Conservation (phyloP, 78 protist species). For the Dictyostelium citrinum region DNA sequence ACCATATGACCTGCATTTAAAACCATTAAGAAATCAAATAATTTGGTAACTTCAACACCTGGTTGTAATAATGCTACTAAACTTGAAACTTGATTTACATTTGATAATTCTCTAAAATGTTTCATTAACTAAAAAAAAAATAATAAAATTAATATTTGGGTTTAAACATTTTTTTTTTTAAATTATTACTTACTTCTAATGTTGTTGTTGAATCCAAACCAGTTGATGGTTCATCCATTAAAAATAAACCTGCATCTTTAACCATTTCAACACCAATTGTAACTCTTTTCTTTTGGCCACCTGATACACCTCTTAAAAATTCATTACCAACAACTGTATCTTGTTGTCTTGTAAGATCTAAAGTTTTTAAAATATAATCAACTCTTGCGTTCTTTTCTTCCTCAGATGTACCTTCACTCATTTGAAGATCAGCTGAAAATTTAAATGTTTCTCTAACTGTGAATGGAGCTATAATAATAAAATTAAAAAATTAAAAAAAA, state of each 20-base stretch:
- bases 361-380: constrained; percentile 29
- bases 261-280: constrained; percentile 80
- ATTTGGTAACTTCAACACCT: constrained; percentile 57
- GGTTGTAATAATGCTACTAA: constrained; percentile 69
- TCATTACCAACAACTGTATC: constrained; percentile 77
- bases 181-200: constrained; percentile 27
- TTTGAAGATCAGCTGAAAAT: constrained; percentile 58
- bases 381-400: constrained; percentile 58
- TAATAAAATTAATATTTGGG: neutral
- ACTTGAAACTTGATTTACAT: constrained; percentile 34
- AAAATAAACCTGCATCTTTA: constrained; percentile 33
- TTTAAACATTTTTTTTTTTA: no score
- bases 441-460: constrained; percentile 65
- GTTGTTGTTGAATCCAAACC: constrained; percentile 75
- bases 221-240: constrained; percentile 80
- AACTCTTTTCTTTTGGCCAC: constrained; percentile 84
- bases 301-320: constrained; percentile 78
- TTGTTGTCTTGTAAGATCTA: constrained; percentile 32
- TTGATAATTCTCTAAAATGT: constrained; percentile 13
- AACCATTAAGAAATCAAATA: constrained; percentile 66
- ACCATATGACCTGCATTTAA: constrained; percentile 54
- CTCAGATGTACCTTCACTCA: constrained; percentile 48
- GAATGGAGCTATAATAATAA: constrained; percentile 15
- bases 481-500: neutral
- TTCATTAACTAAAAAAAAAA: constrained; percentile 2